A percentile compares a stretch with the other conserved stretches of the same genome.
Evolutionary conservation across 257 asterid genomes (phyloP).

Genomic region (Solanum corneliomulleri): DNA sequence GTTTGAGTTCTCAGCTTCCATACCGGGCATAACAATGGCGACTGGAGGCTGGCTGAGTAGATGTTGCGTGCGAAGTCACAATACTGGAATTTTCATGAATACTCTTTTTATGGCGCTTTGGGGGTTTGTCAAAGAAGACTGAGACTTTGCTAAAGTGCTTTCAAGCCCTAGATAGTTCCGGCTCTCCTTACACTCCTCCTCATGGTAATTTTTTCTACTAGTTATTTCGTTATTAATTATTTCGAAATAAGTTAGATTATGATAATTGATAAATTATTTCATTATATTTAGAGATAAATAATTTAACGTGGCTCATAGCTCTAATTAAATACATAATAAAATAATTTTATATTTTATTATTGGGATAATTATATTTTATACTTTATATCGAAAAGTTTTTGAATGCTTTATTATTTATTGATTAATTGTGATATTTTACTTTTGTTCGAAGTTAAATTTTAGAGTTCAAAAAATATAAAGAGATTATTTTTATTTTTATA

Average conservation of each 20-base stretch:
- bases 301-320: accelerated
- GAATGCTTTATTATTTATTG: no score
- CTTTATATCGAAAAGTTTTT: not conserved
- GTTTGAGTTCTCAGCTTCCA: conserved; percentile 56
- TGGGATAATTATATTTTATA: no score
- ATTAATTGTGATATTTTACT: no score
- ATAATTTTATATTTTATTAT: no score
- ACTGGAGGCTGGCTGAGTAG: not conserved
- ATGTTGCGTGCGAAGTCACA: not conserved
- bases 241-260: no score
- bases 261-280: no score
- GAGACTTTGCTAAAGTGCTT: not conserved
- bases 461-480: no score
- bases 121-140: not conserved
- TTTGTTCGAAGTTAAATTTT: no score
- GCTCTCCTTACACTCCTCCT: not conserved
- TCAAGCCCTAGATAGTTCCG: not conserved
- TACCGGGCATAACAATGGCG: conserved; percentile 43
- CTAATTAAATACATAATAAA: no score
- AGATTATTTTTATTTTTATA: no score
- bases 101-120: not conserved
- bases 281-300: no score
- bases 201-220: not conserved
- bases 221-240: not conserved
- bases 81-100: not conserved